Conservation (phyloP, 805 yeast genomes). For the Cephaloascus fragrans region DNA sequence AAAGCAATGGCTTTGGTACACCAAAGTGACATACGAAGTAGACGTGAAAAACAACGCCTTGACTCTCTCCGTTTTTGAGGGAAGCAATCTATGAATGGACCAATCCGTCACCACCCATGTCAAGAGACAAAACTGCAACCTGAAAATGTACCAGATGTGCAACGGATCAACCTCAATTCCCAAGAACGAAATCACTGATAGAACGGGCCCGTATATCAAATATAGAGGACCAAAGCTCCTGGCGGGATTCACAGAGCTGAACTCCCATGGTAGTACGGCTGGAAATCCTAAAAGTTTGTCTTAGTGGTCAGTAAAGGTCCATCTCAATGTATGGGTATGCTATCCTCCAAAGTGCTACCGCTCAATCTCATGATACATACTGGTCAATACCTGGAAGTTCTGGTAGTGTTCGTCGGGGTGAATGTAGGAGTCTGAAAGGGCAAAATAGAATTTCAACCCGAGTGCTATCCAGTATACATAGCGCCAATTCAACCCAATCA, state of each 20-base stretch:
- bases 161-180: conserved; percentile 33
- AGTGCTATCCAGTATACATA: conserved; percentile 31
- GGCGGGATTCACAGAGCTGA: conserved; percentile 42
- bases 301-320: not conserved
- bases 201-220: conserved; percentile 59
- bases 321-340: conserved; percentile 2
- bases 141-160: conserved; percentile 39
- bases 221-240: conserved; percentile 67
- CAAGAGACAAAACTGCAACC: conserved; percentile 32
- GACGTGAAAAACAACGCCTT: conserved; percentile 38
- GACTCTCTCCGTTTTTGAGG: conserved; percentile 19
- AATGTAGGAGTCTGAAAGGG: conserved; percentile 69
- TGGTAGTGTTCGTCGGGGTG: conserved; percentile 99
- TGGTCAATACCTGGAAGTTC: conserved; percentile 63
- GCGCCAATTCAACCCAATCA: conserved; percentile 30
- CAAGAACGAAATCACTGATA: conserved; percentile 20
- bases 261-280: conserved; percentile 76
- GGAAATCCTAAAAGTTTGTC: conserved; percentile 28
- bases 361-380: too few relatives aligned
- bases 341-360: too few relatives aligned
- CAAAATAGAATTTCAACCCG: conserved; percentile 42
- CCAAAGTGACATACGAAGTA: conserved; percentile 62
- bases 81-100: conserved; percentile 17
- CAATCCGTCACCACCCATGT: conserved; percentile 21
- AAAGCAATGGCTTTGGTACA: conserved; percentile 78